Percentiles rank a stretch among this genome's conserved stretches.
These are phyloP conservation scores for Salix udensis DNA, from an alignment of 345 rosid genomes.

Conservation along the genomic window DNA sequence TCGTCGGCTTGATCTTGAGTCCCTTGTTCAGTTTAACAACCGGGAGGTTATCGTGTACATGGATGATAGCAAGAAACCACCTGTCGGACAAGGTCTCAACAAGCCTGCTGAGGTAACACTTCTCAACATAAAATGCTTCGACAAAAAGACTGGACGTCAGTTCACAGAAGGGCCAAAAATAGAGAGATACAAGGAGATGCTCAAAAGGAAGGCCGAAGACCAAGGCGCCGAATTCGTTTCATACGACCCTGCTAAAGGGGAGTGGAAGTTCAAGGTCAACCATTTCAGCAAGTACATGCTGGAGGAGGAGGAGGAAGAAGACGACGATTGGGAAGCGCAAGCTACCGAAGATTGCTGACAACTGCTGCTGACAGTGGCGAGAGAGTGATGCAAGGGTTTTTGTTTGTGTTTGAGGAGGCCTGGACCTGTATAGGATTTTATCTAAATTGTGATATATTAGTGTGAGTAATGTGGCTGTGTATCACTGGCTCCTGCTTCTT, in stretches of 20 bases:
- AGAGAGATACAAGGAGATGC: conserved; percentile 81
- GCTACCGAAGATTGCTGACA: conserved; percentile 21
- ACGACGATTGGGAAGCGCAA: conserved; percentile 12
- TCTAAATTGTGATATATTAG: conserved; percentile 3
- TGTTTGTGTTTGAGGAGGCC: not conserved
- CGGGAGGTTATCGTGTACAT: conserved; percentile 91
- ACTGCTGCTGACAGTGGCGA: not conserved
- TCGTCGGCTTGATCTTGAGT: conserved; percentile 71
- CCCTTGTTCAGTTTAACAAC: conserved; percentile 75
- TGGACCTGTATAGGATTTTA: conserved; percentile 9
- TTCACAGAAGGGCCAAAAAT: conserved; percentile 58
- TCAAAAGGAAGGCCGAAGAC: conserved; percentile 77
- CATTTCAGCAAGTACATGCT: conserved; percentile 75
- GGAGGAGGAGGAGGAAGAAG: conserved; percentile 36
- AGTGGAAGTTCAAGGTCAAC: conserved; percentile 84
- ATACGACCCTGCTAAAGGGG: conserved; percentile 69
- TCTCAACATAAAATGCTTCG: conserved; percentile 83
- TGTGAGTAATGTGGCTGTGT: conserved; percentile 2
- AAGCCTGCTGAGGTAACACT: conserved; percentile 95
- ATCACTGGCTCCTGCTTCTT: not conserved
- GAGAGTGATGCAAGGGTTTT: not conserved
- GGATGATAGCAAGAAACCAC: conserved; percentile 88
- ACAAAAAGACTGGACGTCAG: conserved; percentile 67
- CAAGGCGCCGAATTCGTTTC: conserved; percentile 89
- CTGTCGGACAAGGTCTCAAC: conserved; percentile 87